These are phyloP conservation scores for Colletotrichum graminicola DNA, from an alignment of 2,329 filamentous ascomycete species.

Conservation along the genomic window DNA sequence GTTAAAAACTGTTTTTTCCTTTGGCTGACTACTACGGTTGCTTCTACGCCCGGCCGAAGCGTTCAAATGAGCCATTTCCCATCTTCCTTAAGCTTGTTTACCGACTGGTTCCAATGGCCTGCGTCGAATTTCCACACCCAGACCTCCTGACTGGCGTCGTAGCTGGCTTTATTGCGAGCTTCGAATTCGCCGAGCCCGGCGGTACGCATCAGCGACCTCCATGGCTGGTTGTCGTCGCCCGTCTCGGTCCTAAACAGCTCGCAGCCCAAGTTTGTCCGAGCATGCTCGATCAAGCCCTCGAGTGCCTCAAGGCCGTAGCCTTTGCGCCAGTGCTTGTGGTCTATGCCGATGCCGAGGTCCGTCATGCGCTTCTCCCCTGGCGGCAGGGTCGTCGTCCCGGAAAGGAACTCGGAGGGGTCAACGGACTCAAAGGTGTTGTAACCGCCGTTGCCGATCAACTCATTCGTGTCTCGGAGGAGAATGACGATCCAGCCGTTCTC, in stretches of 20 bases:
- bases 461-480: not conserved
- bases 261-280: not conserved
- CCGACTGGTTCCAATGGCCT: not conserved
- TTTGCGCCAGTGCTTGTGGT: not conserved
- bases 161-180: not conserved
- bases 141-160: slow-evolving; percentile 1
- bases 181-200: not conserved
- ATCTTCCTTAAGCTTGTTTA: not conserved
- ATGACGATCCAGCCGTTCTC: slow-evolving; percentile 12
- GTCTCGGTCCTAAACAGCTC: slow-evolving; percentile 1
- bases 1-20: too few relatives aligned
- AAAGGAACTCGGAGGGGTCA: not conserved
- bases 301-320: slow-evolving; percentile 3
- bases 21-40: too few relatives aligned
- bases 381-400: not conserved
- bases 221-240: not conserved
- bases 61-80: slow-evolving; percentile 1
- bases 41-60: too few relatives aligned
- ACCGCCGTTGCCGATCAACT: slow-evolving; percentile 3
- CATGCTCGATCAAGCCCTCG: not conserved
- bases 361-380: not conserved
- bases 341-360: slow-evolving; percentile 3
- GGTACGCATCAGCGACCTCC: slow-evolving; percentile 1
- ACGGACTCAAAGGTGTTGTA: slow-evolving; percentile 5
- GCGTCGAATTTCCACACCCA: slow-evolving; percentile 15